Evolutionary conservation across 495 filamentous ascomycete genomes (phyloP).

Genomic region (Aspergillus kassunensis): DNA sequence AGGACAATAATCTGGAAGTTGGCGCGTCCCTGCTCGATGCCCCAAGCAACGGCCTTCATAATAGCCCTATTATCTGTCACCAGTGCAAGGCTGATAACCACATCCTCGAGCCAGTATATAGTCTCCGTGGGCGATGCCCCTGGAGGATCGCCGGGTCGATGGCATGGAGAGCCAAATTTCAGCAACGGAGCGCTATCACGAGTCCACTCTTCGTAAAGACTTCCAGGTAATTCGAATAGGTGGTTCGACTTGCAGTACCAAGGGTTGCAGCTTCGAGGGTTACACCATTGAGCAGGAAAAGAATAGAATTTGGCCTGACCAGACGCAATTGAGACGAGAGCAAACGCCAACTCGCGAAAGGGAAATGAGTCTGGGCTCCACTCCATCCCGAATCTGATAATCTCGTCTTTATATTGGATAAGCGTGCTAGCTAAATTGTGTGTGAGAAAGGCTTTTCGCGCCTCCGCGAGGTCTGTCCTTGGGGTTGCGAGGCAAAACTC

Average conservation of each 20-base stretch:
- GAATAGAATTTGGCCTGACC: conserved; percentile 11
- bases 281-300: conserved; percentile 1
- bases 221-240: no score
- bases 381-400: conserved; percentile 9
- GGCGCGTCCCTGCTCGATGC: no score
- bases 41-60: no score
- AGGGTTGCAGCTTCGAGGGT: conserved; percentile 1
- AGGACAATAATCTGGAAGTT: no score
- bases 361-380: conserved; percentile 13
- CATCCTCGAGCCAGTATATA: no score
- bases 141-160: no score
- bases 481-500: not conserved
- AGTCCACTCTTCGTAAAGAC: no score
- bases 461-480: conserved; percentile 4
- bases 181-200: no score
- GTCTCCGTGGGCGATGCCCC: no score
- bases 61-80: no score
- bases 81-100: no score
- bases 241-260: not conserved
- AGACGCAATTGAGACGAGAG: conserved; percentile 14
- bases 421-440: not conserved
- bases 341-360: conserved; percentile 12
- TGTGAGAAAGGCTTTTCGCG: conserved; percentile 6
- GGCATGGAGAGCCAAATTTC: no score
- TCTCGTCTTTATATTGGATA: conserved; percentile 7